Conservation (phyloP, 495 filamentous ascomycete species). For the Aspergillus sclerotioniger region DNA sequence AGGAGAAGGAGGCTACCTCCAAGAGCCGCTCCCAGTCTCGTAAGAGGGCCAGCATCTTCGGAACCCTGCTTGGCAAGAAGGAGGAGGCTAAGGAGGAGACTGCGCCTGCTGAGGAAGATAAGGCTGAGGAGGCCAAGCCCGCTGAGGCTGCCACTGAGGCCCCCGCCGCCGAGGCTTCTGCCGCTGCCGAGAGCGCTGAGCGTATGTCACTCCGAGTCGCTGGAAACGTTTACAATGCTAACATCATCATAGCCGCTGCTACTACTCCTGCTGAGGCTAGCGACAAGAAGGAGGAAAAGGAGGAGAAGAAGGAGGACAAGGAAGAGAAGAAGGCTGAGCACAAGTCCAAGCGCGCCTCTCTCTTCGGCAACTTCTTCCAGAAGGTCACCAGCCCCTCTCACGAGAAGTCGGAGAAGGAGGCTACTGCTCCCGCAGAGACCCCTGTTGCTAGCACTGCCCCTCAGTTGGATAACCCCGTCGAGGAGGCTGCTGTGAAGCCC, state of each 20-base stretch:
- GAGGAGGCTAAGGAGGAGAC: slow-evolving; percentile 63
- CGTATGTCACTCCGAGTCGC: slow-evolving; percentile 14
- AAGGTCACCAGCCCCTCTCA: slow-evolving; percentile 52
- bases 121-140: slow-evolving; percentile 39
- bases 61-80: slow-evolving; percentile 70
- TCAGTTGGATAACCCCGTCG: slow-evolving; percentile 51
- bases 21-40: slow-evolving; percentile 78
- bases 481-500: slow-evolving; percentile 42
- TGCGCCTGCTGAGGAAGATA: slow-evolving; percentile 53
- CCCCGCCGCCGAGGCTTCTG: slow-evolving; percentile 25
- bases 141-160: slow-evolving; percentile 31
- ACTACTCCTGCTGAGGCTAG: slow-evolving; percentile 25
- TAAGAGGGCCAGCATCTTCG: slow-evolving; percentile 85
- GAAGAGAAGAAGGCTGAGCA: slow-evolving; percentile 35
- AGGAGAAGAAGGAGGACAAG: slow-evolving; percentile 35
- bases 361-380: slow-evolving; percentile 55
- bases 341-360: slow-evolving; percentile 51
- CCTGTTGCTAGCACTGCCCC: slow-evolving; percentile 49
- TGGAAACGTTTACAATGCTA: not conserved
- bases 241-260: slow-evolving; percentile 15
- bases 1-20: slow-evolving; percentile 47
- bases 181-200: slow-evolving; percentile 31
- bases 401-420: slow-evolving; percentile 54
- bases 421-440: slow-evolving; percentile 44
- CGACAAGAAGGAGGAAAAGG: slow-evolving; percentile 34